Evolutionary conservation across 306 rosid genomes (phyloP).

Genomic region (Fagus crenata): DNA sequence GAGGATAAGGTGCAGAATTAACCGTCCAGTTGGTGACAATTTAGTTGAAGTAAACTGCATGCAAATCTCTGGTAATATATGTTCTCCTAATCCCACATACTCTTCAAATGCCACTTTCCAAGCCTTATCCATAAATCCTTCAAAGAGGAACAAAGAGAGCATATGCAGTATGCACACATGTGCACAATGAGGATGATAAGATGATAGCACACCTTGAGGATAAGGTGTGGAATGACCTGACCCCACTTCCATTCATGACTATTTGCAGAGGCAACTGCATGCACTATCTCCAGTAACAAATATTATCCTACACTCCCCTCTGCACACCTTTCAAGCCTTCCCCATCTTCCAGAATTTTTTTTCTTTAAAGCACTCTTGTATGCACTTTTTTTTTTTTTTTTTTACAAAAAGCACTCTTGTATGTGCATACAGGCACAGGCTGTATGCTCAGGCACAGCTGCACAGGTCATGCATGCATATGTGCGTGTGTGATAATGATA

Average conservation of each 20-base stretch:
- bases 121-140: background rate
- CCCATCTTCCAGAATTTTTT: background rate
- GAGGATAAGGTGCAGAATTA: background rate
- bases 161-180: background rate
- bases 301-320: slow-evolving; percentile 2
- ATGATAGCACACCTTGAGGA: background rate
- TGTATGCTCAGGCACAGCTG: no score
- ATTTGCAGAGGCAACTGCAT: background rate
- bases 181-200: background rate
- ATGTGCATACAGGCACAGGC: background rate
- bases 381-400: no score
- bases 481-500: no score
- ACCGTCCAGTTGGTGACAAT: background rate
- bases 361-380: no score
- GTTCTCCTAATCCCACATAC: background rate
- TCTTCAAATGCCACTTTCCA: background rate
- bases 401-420: background rate
- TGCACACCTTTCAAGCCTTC: background rate
- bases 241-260: background rate
- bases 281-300: background rate
- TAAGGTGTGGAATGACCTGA: background rate
- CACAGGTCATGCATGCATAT: no score
- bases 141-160: background rate
- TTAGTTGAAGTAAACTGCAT: background rate
- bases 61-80: background rate